Percentiles rank a stretch among this genome's conserved stretches.
phyloP scores from a whole-genome alignment of 768 basidiomycete species.

The Phylloporus scabripes region DNA sequence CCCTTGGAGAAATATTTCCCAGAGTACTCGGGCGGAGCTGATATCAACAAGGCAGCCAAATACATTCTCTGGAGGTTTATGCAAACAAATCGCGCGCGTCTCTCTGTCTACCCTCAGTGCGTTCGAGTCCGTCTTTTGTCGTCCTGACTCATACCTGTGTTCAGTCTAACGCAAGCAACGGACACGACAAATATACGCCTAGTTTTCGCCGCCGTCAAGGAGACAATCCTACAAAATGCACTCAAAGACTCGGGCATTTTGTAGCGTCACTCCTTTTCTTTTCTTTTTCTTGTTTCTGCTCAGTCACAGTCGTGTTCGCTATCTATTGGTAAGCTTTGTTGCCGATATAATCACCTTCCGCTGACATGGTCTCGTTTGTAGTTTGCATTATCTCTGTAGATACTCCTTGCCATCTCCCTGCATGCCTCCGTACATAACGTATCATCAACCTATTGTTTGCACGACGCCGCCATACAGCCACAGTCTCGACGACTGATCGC shows the following conservation, averaged over 20 bases:
- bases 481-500: not conserved
- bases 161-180: slow-evolving; percentile 79
- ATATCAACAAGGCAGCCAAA: slow-evolving; percentile 92
- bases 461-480: too few relatives aligned
- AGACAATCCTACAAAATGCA: slow-evolving; percentile 90
- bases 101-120: slow-evolving; percentile 90
- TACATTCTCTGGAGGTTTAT: slow-evolving; percentile 95
- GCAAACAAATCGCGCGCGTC: slow-evolving; percentile 77
- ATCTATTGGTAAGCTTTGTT: slow-evolving; percentile 24
- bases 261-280: slow-evolving; percentile 21
- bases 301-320: slow-evolving; percentile 15
- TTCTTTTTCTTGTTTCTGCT: slow-evolving; percentile 1
- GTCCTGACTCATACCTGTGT: not conserved
- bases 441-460: slow-evolving; percentile 23
- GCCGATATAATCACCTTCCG: not conserved
- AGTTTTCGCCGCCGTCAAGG: slow-evolving; percentile 85
- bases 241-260: slow-evolving; percentile 83
- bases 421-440: slow-evolving; percentile 26
- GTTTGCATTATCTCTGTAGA: slow-evolving; percentile 31
- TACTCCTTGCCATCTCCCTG: slow-evolving; percentile 20
- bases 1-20: slow-evolving; percentile 78
- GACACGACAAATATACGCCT: slow-evolving; percentile 80
- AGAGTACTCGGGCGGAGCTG: slow-evolving; percentile 82
- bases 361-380: not conserved
- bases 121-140: slow-evolving; percentile 23